Conservation (phyloP, 371 early-diverging fungal species). For the Apophysomyces elegans region DNA sequence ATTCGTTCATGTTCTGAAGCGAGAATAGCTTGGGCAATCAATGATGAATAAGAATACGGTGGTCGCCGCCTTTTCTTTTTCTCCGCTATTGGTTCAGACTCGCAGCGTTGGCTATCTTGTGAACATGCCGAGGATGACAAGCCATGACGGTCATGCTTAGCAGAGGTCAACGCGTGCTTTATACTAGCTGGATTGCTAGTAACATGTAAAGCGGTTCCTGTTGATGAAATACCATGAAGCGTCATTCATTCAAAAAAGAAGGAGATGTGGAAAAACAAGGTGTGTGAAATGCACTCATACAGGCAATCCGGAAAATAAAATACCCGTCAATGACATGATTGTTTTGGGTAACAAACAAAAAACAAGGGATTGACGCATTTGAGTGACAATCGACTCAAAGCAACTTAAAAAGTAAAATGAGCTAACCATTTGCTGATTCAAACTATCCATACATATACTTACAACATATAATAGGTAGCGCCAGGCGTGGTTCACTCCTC, state of each 20-base stretch:
- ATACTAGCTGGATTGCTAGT: neutral
- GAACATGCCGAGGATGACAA: neutral
- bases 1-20: slow-evolving; percentile 44
- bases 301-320: slow-evolving; percentile 1
- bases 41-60: slow-evolving; percentile 63
- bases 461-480: no score
- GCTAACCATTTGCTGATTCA: no score
- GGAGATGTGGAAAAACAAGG: slow-evolving; percentile 8
- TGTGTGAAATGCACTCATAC: slow-evolving; percentile 11
- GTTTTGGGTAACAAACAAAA: slow-evolving; percentile 6
- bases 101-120: neutral
- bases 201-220: neutral
- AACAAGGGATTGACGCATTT: neutral
- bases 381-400: no score
- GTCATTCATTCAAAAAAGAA: slow-evolving; percentile 11
- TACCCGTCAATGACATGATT: slow-evolving; percentile 3
- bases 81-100: neutral
- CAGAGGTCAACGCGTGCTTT: neutral
- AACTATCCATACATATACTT: no score
- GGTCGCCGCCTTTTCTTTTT: slow-evolving; percentile 50
- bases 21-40: slow-evolving; percentile 64
- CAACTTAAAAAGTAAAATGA: no score
- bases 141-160: neutral
- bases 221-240: neutral
- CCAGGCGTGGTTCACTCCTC: no score